phyloP scores from a whole-genome alignment of 495 filamentous ascomycete species.

The Aspergillus avenaceus region DNA sequence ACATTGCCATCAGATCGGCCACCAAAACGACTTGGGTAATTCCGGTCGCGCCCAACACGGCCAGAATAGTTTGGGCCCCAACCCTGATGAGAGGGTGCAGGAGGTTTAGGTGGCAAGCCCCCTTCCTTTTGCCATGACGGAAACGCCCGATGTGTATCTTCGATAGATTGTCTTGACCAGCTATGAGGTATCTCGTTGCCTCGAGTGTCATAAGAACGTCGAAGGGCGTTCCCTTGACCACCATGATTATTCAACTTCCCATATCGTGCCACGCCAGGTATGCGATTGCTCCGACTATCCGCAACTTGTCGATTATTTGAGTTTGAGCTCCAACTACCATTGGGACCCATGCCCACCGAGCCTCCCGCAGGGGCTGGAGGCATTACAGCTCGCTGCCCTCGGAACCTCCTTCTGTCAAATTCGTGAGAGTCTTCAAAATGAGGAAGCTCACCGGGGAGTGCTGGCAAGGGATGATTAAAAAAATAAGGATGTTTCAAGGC shows the following conservation, averaged over 20 bases:
- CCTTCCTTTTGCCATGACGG: slow-evolving; percentile 27
- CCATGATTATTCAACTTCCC: slow-evolving; percentile 21
- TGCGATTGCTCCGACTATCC: slow-evolving; percentile 29
- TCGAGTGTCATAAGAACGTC: slow-evolving; percentile 22
- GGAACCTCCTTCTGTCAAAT: slow-evolving; percentile 83
- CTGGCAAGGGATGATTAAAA: slow-evolving; percentile 68
- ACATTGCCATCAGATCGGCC: slow-evolving; percentile 25
- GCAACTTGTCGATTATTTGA: slow-evolving; percentile 24
- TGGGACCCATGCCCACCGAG: slow-evolving; percentile 72
- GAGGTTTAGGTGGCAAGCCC: slow-evolving; percentile 39
- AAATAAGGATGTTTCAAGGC: slow-evolving; percentile 94
- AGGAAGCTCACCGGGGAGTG: slow-evolving; percentile 76
- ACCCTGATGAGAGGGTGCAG: slow-evolving; percentile 24
- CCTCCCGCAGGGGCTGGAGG: slow-evolving; percentile 89
- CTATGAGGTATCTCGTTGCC: slow-evolving; percentile 4
- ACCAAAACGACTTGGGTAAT: slow-evolving; percentile 19
- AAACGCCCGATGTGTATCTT: slow-evolving; percentile 18
- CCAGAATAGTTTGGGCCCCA: slow-evolving; percentile 25
- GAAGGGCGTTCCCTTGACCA: slow-evolving; percentile 17
- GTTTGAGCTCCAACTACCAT: slow-evolving; percentile 51
- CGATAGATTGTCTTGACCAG: slow-evolving; percentile 9
- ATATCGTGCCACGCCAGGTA: slow-evolving; percentile 29
- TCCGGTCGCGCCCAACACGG: slow-evolving; percentile 30
- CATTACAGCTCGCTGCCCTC: slow-evolving; percentile 68
- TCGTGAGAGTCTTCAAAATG: slow-evolving; percentile 93